Evolutionary conservation across 495 filamentous ascomycete species (phyloP), one percentile per base, ranked within the genome.

Genomic region (Penicillium paradoxum): DNA sequence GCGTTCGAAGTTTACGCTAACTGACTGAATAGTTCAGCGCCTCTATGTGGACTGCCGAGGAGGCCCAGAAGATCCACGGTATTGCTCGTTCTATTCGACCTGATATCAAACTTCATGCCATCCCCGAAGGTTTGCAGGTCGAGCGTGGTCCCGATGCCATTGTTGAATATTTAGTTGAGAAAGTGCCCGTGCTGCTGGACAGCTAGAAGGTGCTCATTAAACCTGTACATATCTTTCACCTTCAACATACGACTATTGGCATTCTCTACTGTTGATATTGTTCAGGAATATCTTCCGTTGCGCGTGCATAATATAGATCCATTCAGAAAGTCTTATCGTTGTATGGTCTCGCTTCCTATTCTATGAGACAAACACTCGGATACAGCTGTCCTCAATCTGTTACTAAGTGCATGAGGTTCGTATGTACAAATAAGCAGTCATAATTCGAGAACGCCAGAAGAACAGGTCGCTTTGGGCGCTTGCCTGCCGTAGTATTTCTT

Each of bases 11-110:
- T n/a, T 34, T 47, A 27, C 10, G 41, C 51, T 56, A 41, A 54
- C 36, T 22, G n/a, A n/a, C 21, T 8, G 25, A 25, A 45, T 54
- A 83, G 79, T 85, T 85, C 72, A 81, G 76, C 44, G 83, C 83
- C 14, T 86, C 83, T 29, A 86, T 86, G 83, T 87, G 83, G 84
- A 76, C 81, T 9, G 69, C 73, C 15, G 79, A 83, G 49, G 67
- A 87, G 62, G 76, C 80, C 17, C 51, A 68, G 29, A 55, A 78
- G 53, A 83, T 85, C 40, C 73, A 82, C 24, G 57, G 70, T 2
- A 83, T 80, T 45, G 82, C 83, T 25, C 71, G 73, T 39, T 64
- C 71, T 8, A 68, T 77, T 49, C 67, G 70, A 11, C 79, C 81
- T 18, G 58, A 74, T 49, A 72, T 82, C 74, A 75, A 77, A 64